Evolutionary conservation across 371 early-diverging fungal genomes (phyloP), one percentile per base, ranked within the genome.

Genomic region (Phascolomyces articulosus): DNA sequence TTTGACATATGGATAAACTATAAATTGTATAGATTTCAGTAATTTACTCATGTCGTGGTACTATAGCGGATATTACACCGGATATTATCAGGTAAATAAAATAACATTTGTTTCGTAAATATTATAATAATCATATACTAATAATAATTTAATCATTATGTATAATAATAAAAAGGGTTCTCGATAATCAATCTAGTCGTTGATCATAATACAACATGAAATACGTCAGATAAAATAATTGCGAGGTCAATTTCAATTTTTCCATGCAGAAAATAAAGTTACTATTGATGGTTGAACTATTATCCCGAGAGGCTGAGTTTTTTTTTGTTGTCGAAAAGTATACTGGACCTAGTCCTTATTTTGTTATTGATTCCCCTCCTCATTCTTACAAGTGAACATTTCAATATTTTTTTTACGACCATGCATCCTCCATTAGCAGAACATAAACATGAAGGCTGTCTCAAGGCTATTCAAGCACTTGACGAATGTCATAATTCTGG

Each of bases 21-120:
- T 13, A 54, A 26, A 41, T 20, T 9, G 11, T 9, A 29, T 55
- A 62, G 62, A 62, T 26, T 71, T 90, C 31, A 62, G 80, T 21
- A 83, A 85, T 66, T 68, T 89, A 68, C 82, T 86, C 67, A 89
- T 86, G 88, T 80, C 92, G 13, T 91, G 91, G 91, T 91, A 90
- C 67, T 89, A 82, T 66, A 81, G 88, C 6, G 92, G 92, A 3
- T 90, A 90, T 66, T 91, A 91, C 65, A 86, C 87, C 20, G 92
- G 90, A 55, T 78, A 84, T 26, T 87, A 90, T 68, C 88, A 88
- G 72, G 88, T 20, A 24, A 11, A 51, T 34, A 34, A 6, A 34
- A 2, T 9, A 34, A 9, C 11, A 34, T 34, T 34, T 11, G 21
- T 23, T 1, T n/a, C 6, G 1, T 9, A 13, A 47, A 20, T 20